Percentiles rank a stretch among this genome's conserved stretches.
Conservation (phyloP, 768 basidiomycete genomes). For the Suillus tomentosus region DNA sequence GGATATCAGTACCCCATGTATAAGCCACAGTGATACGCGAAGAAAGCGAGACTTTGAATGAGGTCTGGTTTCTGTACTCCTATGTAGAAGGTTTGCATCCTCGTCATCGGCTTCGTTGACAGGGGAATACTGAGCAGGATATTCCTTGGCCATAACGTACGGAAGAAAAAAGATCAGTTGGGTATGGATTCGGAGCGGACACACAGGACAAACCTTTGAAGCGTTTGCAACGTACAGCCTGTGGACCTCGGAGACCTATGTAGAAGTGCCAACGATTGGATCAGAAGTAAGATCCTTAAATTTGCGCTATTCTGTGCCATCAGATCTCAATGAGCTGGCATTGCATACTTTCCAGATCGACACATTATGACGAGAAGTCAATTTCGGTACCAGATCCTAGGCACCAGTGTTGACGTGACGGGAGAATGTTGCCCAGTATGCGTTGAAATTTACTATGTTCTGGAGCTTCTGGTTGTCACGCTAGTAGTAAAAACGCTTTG, state of each 20-base stretch:
- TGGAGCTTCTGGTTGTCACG: too few species aligned
- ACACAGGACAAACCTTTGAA: background rate
- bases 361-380: background rate
- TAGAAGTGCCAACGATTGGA: background rate
- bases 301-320: background rate
- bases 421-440: background rate
- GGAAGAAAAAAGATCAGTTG: background rate
- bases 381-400: background rate
- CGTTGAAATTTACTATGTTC: background rate
- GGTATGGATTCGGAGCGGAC: background rate
- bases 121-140: background rate
- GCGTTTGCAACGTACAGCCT: background rate
- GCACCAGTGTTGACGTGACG: background rate
- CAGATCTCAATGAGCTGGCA: background rate
- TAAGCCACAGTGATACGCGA: conserved; percentile 5
- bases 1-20: conserved; percentile 3
- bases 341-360: background rate
- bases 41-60: background rate
- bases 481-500: too few species aligned
- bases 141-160: background rate
- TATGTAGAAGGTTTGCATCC: background rate
- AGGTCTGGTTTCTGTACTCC: background rate
- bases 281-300: background rate
- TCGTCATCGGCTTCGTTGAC: background rate
- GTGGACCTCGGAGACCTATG: background rate